These are phyloP conservation scores for Pseudozyma sp. DNA, from an alignment of 1,284 basidiomycete genomes.

Conservation along the genomic window DNA sequence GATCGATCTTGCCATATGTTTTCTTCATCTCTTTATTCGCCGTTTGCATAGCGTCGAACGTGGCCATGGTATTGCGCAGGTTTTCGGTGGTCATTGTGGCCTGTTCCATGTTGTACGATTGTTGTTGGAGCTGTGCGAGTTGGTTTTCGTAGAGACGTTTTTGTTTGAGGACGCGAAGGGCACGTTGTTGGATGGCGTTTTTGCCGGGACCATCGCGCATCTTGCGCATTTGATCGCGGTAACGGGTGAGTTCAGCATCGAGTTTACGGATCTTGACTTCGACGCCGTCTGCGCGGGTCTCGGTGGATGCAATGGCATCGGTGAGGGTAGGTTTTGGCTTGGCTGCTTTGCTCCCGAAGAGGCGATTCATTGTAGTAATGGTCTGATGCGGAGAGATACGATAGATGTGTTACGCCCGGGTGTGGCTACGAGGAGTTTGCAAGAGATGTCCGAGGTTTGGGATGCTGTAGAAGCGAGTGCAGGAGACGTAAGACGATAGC, in stretches of 20 bases:
- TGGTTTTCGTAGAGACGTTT: constrained; percentile 96
- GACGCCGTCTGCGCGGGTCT: constrained; percentile 85
- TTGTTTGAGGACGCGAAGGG: constrained; percentile 91
- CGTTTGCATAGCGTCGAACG: constrained; percentile 95
- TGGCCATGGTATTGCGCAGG: constrained; percentile 99
- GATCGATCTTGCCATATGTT: constrained; percentile 96
- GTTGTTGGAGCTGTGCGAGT: constrained; percentile 89
- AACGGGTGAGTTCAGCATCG: constrained; percentile 89
- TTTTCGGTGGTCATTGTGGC: constrained; percentile 96
- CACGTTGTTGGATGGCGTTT: constrained; percentile 94
- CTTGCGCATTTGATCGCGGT: constrained; percentile 97
- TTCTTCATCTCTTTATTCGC: constrained; percentile 97
- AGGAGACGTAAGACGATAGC: neutral
- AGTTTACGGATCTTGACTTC: constrained; percentile 98
- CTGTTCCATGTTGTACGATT: constrained; percentile 99
- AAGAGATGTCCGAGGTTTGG: neutral
- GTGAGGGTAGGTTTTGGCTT: constrained; percentile 82
- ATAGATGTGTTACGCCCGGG: neutral
- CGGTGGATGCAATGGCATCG: constrained; percentile 94
- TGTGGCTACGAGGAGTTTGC: neutral
- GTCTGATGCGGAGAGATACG: neutral
- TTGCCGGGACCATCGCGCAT: constrained; percentile 94
- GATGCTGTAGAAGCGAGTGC: neutral
- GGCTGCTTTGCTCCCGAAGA: constrained; percentile 69
- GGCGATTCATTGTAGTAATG: constrained; percentile 68